Base-by-base conservation (phyloP, 2,329 filamentous ascomycete genomes). In the Colletotrichum cereale region DNA sequence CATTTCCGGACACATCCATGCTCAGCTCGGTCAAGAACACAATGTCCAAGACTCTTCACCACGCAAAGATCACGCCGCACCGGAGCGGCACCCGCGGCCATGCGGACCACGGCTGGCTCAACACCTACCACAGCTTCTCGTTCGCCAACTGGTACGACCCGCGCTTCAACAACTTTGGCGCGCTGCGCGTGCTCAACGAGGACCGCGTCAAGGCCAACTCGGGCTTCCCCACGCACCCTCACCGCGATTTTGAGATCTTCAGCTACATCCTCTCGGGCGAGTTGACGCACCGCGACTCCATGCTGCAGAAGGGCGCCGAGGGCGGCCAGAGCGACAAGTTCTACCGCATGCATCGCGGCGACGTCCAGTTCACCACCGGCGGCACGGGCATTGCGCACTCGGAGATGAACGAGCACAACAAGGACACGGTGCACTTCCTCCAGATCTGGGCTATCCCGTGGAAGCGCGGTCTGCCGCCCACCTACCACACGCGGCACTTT, bases 301-400 rank as follows among this genome's bases (percentile, higher is more conserved):
- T 97, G 91, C 88, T 93, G 76, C 89, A 89, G 80, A 93, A 91
- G 82, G 90, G 89, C 56, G 82, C 84, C 26, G 90, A 92, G 78
- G 89, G 86, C 29, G 85, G 79, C 21, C 82, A 85, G 73, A 86
- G 87, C 53, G 89, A 93, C 78, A 85, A 89, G 75, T 93, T 93
- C 78, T 93, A 86, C 77, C 85, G 89, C 42, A 91, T 97, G 85
- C 88, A 88, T 77, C 86, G 93, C 47, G 93, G 94, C 16, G 94
- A 97, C 80, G 93, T 97, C 55, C 94, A 97, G 78, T 97, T 97
- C 81, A 97, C 94, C 12, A 95, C 92, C 18, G 94, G 93, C n/a
- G 94, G 94, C 66, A 94, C 90, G 6, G 90, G 90, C 76, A 89
- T 97, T 76, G 89, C 93, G 2, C 94, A 97, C 81, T 93, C 90